Evolutionary conservation across 1,139 yeast species (phyloP), one percentile per base, ranked within the genome.

Genomic region (Nakaseomyces uthaithaninus): DNA sequence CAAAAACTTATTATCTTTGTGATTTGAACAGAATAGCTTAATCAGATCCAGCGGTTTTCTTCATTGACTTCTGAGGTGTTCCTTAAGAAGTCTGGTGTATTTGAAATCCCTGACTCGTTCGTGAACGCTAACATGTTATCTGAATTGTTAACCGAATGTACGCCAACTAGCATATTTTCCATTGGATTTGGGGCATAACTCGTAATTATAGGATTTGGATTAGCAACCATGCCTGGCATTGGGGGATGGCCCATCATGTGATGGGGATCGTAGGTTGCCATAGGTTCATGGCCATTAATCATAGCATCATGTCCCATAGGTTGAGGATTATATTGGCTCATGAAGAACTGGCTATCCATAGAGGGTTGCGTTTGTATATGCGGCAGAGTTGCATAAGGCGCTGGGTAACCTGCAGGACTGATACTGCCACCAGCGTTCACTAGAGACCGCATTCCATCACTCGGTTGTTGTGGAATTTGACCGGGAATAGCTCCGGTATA

Each of bases 31-130:
- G n/a, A n/a, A n/a, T n/a, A n/a, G n/a, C n/a, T n/a, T n/a, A n/a
- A 9, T 43, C 36, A 46, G 34, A 46, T 41, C 49, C 49, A 46
- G 18, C 46, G 43, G 18, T 45, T 41, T 26, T 47, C 50, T 28
- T 47, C 50, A 17, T 45, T 36, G 10, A 47, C 36, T 27, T 47
- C 50, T 18, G 42, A 36, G n/a, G 48, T 38, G 27, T 45, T 45
- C 34, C 42, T 43, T 31, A 47, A 43, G 36, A 45, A 47, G 36
- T 47, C 50, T 12, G 50, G 45, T 7, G 43, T 47, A 22, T 41
- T 42, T 35, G 48, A 45, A 25, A 47, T 22, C 12, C 45, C 47
- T 16, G 43, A 26, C 20, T 47, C 48, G 28, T 45, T 43, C 10
- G 47, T 36, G 15, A 47, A 31, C 4, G 50, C 40, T 14, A 47